Percentiles rank a stretch among this genome's conserved stretches.
Conservation (phyloP, 345 rosid genomes). For the Physaria fendleri region DNA sequence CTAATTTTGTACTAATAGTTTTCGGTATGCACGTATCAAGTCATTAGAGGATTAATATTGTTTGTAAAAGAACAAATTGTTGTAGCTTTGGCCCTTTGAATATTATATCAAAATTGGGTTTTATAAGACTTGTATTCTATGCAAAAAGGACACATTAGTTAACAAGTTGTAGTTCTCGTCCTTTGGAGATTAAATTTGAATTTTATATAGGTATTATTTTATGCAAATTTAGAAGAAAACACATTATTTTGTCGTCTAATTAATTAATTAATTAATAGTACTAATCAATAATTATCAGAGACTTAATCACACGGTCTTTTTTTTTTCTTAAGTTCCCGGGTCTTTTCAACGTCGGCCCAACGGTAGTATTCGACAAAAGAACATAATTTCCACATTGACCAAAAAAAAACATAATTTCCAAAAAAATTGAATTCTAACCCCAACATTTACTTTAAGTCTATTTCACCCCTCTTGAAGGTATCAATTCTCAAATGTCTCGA, state of each 20-base stretch:
- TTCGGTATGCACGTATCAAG: conserved; percentile 22
- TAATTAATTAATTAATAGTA: neutral
- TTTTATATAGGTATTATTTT: neutral
- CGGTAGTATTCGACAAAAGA: conserved; percentile 55
- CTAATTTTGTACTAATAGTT: neutral
- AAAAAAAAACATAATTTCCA: too few relatives aligned
- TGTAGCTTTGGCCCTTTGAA: neutral
- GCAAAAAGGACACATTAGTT: too few relatives aligned
- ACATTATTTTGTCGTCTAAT: neutral
- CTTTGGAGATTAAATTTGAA: neutral
- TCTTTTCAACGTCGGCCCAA: conserved; percentile 53
- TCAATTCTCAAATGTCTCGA: too few relatives aligned
- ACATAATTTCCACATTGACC: conserved; percentile 67
- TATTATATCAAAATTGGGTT: neutral
- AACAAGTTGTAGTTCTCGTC: neutral
- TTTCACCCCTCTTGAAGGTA: conserved; percentile 45
- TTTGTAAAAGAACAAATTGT: neutral
- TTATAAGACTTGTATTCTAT: neutral
- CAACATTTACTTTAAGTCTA: conserved; percentile 40
- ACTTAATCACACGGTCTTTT: conserved; percentile 37
- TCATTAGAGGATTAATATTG: neutral
- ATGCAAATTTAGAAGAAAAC: neutral
- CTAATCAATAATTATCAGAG: conserved; percentile 55
- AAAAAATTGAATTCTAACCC: conserved; percentile 44
- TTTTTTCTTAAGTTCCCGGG: conserved; percentile 63